Percentiles rank a stretch among this genome's conserved stretches.
phyloP scores from a whole-genome alignment of 345 rosid species.

The Salix exigua region DNA sequence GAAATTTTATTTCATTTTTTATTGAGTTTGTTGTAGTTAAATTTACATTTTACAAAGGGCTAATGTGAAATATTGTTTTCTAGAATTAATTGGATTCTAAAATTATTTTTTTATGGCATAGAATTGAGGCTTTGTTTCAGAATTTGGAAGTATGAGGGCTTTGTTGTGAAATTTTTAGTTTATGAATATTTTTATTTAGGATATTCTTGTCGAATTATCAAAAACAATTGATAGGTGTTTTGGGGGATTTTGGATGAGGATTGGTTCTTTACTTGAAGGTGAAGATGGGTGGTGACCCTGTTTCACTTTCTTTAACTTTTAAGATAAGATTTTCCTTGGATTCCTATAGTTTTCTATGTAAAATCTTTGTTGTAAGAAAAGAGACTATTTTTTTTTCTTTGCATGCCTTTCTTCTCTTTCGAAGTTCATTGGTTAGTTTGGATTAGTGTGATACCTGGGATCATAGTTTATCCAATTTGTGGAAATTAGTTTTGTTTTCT shows the following conservation, averaged over 20 bases:
- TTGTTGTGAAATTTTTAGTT: not conserved
- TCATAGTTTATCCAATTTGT: not conserved
- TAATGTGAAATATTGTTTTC: not conserved
- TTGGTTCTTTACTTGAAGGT: constrained; percentile 8
- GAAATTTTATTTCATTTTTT: not conserved
- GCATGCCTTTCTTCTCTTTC: constrained; percentile 9
- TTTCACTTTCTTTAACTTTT: constrained; percentile 21
- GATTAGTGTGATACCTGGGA: not conserved
- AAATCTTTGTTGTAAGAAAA: not conserved
- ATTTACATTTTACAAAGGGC: not conserved
- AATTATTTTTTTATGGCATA: not conserved
- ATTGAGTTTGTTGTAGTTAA: not conserved
- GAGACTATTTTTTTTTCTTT: not conserved
- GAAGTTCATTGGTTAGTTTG: constrained; percentile 22
- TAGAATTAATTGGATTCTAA: not conserved
- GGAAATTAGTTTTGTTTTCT: not conserved
- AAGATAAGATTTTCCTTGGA: constrained; percentile 24
- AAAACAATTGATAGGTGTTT: constrained; percentile 15
- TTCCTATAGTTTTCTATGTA: constrained; percentile 16
- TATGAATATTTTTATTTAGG: not conserved
- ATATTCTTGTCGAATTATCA: not conserved
- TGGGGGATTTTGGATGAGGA: not conserved
- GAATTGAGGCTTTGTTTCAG: not conserved
- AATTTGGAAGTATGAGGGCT: not conserved
- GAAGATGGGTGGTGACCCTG: not conserved